phyloP scores from a whole-genome alignment of 2,329 filamentous ascomycete species.

The Achaetomium macrosporum region DNA sequence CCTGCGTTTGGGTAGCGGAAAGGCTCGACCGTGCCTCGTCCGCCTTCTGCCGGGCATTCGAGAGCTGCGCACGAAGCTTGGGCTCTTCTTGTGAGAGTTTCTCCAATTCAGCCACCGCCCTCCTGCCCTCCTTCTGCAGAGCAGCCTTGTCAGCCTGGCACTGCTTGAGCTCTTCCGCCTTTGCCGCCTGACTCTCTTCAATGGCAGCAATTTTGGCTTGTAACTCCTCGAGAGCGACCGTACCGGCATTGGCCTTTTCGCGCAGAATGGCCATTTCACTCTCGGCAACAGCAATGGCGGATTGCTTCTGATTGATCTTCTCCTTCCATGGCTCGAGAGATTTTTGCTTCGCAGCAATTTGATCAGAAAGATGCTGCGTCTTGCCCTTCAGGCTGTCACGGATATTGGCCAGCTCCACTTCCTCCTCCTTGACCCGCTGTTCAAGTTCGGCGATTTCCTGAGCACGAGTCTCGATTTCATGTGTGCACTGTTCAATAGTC shows the following conservation, averaged over 20 bases:
- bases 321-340: slow-evolving; percentile 93
- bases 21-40: slow-evolving; percentile 91
- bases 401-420: slow-evolving; percentile 75
- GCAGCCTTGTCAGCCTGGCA: slow-evolving; percentile 66
- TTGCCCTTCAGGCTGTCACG: slow-evolving; percentile 88
- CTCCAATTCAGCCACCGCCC: slow-evolving; percentile 65
- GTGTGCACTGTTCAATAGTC: slow-evolving; percentile 68
- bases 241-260: slow-evolving; percentile 83
- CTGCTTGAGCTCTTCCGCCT: slow-evolving; percentile 67
- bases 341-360: slow-evolving; percentile 89
- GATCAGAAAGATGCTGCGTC: slow-evolving; percentile 87
- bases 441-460: slow-evolving; percentile 74
- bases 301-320: slow-evolving; percentile 95
- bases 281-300: slow-evolving; percentile 86
- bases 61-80: slow-evolving; percentile 75
- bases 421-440: slow-evolving; percentile 67
- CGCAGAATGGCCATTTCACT: slow-evolving; percentile 88
- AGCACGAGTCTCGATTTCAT: slow-evolving; percentile 71
- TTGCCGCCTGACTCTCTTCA: slow-evolving; percentile 63
- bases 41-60: slow-evolving; percentile 85
- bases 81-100: slow-evolving; percentile 73
- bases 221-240: slow-evolving; percentile 76
- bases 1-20: slow-evolving; percentile 83
- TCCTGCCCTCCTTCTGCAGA: slow-evolving; percentile 68
- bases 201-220: slow-evolving; percentile 72